Percentiles rank a stretch among this genome's conserved stretches.
These are phyloP conservation scores for Sclerospora graminicola DNA, from an alignment of 352 stramenopile species.

Conservation along the genomic window DNA sequence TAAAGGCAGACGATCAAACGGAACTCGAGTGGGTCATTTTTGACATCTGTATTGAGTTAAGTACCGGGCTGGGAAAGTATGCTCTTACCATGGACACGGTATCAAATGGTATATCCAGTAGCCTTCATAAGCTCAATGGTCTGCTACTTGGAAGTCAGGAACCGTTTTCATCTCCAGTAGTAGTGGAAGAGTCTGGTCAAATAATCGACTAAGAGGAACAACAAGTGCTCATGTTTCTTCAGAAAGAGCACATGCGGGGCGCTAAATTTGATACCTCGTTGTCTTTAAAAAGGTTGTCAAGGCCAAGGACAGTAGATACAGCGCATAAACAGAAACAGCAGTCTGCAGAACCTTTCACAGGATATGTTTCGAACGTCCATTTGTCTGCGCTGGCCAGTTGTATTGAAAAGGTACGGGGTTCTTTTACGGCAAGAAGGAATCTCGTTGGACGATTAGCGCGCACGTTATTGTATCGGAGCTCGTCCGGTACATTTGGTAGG, in stretches of 20 bases:
- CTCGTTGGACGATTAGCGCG: no score
- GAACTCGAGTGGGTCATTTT: slow-evolving; percentile 74
- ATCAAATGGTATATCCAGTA: no score
- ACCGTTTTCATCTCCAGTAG: slow-evolving; percentile 11
- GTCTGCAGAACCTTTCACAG: slow-evolving; percentile 39
- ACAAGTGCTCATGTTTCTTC: slow-evolving; percentile 1
- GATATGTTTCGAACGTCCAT: no score
- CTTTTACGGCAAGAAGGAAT: slow-evolving; percentile 38
- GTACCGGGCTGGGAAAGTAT: slow-evolving; percentile 62
- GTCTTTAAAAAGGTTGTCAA: no score
- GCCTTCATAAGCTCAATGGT: slow-evolving; percentile 57
- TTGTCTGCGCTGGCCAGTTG: no score
- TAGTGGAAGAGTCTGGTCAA: slow-evolving; percentile 9
- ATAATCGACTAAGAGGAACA: no score
- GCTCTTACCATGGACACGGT: slow-evolving; percentile 57
- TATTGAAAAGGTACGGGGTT: slow-evolving; percentile 35
- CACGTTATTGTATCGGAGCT: slow-evolving; percentile 44
- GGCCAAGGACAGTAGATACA: no score
- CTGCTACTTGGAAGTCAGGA: slow-evolving; percentile 32
- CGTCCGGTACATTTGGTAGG: slow-evolving; percentile 10
- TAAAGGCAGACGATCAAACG: slow-evolving; percentile 45
- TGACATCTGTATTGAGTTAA: no score
- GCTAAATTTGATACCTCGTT: no score
- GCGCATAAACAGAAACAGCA: slow-evolving; percentile 42
- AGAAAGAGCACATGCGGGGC: no score